These are phyloP conservation scores for Ophidiomyces ophidiicola DNA, from an alignment of 2,329 filamentous ascomycete species.

Conservation along the genomic window DNA sequence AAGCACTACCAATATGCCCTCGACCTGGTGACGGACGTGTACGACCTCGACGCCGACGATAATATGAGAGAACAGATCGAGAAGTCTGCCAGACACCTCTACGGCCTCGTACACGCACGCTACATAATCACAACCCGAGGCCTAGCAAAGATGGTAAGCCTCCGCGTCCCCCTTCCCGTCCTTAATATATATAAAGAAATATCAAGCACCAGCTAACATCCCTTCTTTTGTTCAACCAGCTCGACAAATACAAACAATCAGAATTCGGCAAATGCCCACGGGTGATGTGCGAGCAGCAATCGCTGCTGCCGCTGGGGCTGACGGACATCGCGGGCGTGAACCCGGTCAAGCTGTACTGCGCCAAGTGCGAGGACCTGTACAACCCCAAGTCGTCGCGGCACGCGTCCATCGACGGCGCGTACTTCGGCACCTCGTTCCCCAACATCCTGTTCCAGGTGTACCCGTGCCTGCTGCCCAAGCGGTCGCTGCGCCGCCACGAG, in stretches of 20 bases:
- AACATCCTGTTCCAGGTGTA: conserved; percentile 99
- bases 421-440: conserved; percentile 96
- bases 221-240: conserved; percentile 48
- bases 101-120: conserved; percentile 87
- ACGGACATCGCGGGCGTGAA: conserved; percentile 78
- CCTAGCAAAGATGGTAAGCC: conserved; percentile 80
- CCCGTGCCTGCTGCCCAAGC: conserved; percentile 73
- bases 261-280: conserved; percentile 98
- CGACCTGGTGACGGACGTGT: conserved; percentile 93
- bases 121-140: conserved; percentile 95
- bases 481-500: conserved; percentile 74
- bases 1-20: conserved; percentile 98
- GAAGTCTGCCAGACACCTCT: conserved; percentile 89
- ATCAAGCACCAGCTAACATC: background rate
- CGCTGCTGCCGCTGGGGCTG: conserved; percentile 86
- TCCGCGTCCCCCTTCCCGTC: conserved; percentile 9
- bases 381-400: conserved; percentile 97
- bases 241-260: conserved; percentile 96
- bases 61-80: conserved; percentile 97
- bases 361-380: conserved; percentile 94
- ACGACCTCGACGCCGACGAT: conserved; percentile 96
- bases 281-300: conserved; percentile 87
- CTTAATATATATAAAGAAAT: background rate
- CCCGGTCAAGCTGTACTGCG: conserved; percentile 93
- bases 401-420: conserved; percentile 88